A percentile compares a stretch with the other conserved stretches of the same genome.
These are phyloP conservation scores for Aspergillus neoniger DNA, from an alignment of 2,329 filamentous ascomycete genomes.

Conservation along the genomic window DNA sequence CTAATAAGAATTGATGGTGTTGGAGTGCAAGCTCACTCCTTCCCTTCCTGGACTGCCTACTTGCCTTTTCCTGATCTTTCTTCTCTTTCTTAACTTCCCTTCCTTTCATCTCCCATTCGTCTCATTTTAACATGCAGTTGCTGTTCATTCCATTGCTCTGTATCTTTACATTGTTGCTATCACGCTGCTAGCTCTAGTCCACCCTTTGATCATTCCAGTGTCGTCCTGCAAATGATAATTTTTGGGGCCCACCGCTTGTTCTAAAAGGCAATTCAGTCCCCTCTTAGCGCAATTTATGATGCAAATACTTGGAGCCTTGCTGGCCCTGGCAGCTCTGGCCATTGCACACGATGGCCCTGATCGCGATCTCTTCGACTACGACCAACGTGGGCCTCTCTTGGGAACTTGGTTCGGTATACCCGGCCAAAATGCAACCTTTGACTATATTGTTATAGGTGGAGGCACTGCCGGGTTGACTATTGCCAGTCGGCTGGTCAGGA, in stretches of 20 bases:
- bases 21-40: neutral
- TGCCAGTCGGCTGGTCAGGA: constrained; percentile 26
- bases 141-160: neutral
- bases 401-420: constrained; percentile 22
- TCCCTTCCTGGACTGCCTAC: neutral
- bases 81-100: no score
- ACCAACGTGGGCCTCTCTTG: constrained; percentile 17
- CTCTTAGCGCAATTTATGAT: neutral
- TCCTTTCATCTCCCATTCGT: no score
- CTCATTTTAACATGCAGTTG: neutral
- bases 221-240: neutral
- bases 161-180: neutral
- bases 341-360: constrained; percentile 10
- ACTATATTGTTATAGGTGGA: constrained; percentile 30
- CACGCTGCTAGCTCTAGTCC: neutral
- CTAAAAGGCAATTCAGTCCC: neutral
- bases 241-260: neutral
- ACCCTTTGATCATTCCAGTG: neutral
- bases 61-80: neutral
- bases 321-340: constrained; percentile 1
- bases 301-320: neutral
- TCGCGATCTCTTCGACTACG: constrained; percentile 24
- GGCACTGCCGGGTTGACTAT: constrained; percentile 30
- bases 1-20: neutral
- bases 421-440: constrained; percentile 25